These are phyloP conservation scores for Noccaea bulbosa DNA, from an alignment of 345 rosid genomes.

Conservation along the genomic window DNA sequence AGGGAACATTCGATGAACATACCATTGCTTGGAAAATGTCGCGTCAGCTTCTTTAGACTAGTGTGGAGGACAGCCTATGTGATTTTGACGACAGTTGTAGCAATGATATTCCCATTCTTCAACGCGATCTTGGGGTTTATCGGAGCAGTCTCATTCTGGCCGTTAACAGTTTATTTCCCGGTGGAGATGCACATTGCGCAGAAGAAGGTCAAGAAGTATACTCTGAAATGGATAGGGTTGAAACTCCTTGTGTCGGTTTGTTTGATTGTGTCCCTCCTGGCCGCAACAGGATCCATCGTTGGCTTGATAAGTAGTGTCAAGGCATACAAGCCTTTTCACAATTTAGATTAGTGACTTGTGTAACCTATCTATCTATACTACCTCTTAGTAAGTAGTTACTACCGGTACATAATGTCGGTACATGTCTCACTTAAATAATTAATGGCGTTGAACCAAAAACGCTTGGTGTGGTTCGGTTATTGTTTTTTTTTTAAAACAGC, in stretches of 20 bases:
- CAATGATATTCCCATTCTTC: constrained; percentile 94
- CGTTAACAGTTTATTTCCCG: constrained; percentile 85
- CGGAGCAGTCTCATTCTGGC: constrained; percentile 84
- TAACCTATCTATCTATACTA: not conserved
- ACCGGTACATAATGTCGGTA: constrained; percentile 8
- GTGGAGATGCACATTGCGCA: constrained; percentile 79
- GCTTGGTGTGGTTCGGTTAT: not conserved
- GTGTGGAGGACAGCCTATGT: constrained; percentile 81
- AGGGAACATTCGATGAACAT: constrained; percentile 48
- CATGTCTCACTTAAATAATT: not conserved
- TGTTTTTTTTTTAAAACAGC: not conserved
- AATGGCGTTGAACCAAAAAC: not conserved
- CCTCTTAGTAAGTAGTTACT: not conserved
- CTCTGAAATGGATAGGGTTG: constrained; percentile 70
- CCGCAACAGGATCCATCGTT: constrained; percentile 75
- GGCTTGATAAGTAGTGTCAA: constrained; percentile 61
- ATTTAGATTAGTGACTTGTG: constrained; percentile 20
- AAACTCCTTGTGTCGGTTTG: constrained; percentile 58
- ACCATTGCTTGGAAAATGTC: constrained; percentile 52
- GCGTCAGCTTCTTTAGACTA: constrained; percentile 63
- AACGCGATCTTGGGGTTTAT: constrained; percentile 79
- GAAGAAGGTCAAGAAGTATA: constrained; percentile 53
- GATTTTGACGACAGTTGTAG: constrained; percentile 60
- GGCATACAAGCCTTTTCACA: constrained; percentile 70
- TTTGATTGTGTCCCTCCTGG: constrained; percentile 61